Evolutionary conservation across 2,329 filamentous ascomycete species (phyloP), one percentile per base, ranked within the genome.

Genomic region (Fonsecaea nubica): DNA sequence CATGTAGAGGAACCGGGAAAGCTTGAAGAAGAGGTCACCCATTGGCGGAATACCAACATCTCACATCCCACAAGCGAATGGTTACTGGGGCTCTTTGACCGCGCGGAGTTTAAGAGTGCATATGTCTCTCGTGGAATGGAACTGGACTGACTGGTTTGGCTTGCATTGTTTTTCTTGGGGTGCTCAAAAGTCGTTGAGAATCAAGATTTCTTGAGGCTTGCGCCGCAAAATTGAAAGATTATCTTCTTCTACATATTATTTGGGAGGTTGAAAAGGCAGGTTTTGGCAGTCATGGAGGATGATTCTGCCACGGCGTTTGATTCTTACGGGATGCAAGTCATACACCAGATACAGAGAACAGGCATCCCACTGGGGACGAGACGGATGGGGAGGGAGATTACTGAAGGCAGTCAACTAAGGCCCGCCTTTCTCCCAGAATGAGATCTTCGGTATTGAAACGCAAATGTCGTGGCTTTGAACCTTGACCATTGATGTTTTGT

Each of bases 1-100:
- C 77, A 96, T 97, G 93, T 95, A 62, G 67, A 54, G 55, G 52
- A 55, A 45, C 33, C 12, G 45, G 62, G 64, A 50, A 32, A 32
- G 30, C 18, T 59, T 8, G 21, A 18, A 40, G 48, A 64, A 8
- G 40, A 32, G 9, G 52, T 30, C 10, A 48, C 57, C 25, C 7
- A 48, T n/a, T n/a, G 40, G 25, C 40, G 32, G 42, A 36, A 38
- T 38, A 40, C 42, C 21, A 5, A 48, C 45, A 63, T 21, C 25
- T 13, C 55, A 40, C 40, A 36, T 53, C 35, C 4, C 38, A 62
- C 55, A 65, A 48, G 33, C 58, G 40, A 45, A 52, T 21, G 50
- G 54, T 64, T 58, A 54, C 50, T 63, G 55, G 53, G 32, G 61
- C 54, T 48, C 48, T 58, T 63, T 65, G 18, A 36, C 50, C 25